Evolutionary conservation across 805 yeast genomes (phyloP), one percentile per base, ranked within the genome.

Genomic region (Huiozyma sinensis): DNA sequence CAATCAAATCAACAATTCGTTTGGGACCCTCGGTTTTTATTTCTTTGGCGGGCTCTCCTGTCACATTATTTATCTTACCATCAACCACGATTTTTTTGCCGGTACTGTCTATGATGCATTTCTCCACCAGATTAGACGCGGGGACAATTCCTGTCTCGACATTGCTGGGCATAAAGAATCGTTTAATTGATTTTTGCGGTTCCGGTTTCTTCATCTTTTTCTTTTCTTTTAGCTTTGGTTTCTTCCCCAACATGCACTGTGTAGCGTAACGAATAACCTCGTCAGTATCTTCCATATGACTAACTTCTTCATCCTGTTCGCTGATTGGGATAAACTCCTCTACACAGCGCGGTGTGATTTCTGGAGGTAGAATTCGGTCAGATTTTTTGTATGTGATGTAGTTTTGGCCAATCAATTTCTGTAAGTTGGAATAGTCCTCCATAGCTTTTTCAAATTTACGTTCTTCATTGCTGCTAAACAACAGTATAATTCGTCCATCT

Each of bases 371-470:
- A 6, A 92, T 83, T 43, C 95, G 65, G 48, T 77, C 83, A 30
- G 79, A 76, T 7, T 63, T 63, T 32, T 65, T 66, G 51, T 75
- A 70, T 5, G 61, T 64, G 35, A 69, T 52, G 24, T 63, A 69
- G 27, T 74, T 73, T 33, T 65, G 66, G 58, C 72, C 71, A 32
- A 87, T 81, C 48, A 77, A 78, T 41, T 72, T 72, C 55, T 92
- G 97, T 37, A 92, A 78, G 57, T 73, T 75, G 46, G 76, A 76
- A 60, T 92, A 90, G 28, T 88, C 92, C 29, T 73, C 81, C 83
- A 86, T 78, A 0, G 97, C 89, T 51, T 80, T 76, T 38, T 83
- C 84, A 58, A 86, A 85, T 57, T 90, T 94, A 6, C 65, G 55
- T 44, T 81, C 76, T 62, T 92, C 99, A 50, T 77, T 77, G 9